Base-by-base conservation (phyloP, 192 early-diverging fungal genomes). In the Backusella tuberculispora region DNA sequence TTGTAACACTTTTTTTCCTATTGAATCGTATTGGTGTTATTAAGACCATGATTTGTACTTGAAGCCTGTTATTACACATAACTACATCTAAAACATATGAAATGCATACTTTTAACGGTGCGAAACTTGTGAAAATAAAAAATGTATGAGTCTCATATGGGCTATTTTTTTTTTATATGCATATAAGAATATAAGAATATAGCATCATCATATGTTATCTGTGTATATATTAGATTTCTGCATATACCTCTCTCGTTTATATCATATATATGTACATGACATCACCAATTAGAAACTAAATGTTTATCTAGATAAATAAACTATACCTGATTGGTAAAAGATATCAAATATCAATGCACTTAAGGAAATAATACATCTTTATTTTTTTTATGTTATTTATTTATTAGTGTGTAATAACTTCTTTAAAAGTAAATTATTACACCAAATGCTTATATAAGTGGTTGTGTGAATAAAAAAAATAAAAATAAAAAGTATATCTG, bases 301-400 rank as follows among this genome's bases (percentile, higher is more conserved):
- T 2, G 53, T 60, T 60, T 60, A 60, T 60, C 53, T 60, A 26
- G 53, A 60, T 60, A 60, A 60, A 60, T 12, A 13, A 60, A 26
- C 53, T 24, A 60, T 26, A 60, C 53, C 21, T 60, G 53, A 60
- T 60, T 60, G 53, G 53, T 26, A 24, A 26, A 60, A 60, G 53
- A 60, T 60, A 60, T 26, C 53, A 13, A 24, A 60, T 60, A 60
- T 13, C 4, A 12, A 14, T 12, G 12, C 21, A 60, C 50, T 53
- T 21, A 24, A 26, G 53, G 53, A 9, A 60, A 60, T 13, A 12
- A 60, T 12, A 19, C 53, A 34, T 34, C 29, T 2, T 34, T 34
- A 34, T 34, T 34, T 34, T 34, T 34, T 34, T 34, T 34, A 34
- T 34, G 29, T 34, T 34, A 34, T 34, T 60, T 21, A 60, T 26